Percentiles rank a stretch among this genome's conserved stretches.
These are phyloP conservation scores for Uncinocarpus reesii DNA, from an alignment of 2,329 filamentous ascomycete species.

Conservation along the genomic window DNA sequence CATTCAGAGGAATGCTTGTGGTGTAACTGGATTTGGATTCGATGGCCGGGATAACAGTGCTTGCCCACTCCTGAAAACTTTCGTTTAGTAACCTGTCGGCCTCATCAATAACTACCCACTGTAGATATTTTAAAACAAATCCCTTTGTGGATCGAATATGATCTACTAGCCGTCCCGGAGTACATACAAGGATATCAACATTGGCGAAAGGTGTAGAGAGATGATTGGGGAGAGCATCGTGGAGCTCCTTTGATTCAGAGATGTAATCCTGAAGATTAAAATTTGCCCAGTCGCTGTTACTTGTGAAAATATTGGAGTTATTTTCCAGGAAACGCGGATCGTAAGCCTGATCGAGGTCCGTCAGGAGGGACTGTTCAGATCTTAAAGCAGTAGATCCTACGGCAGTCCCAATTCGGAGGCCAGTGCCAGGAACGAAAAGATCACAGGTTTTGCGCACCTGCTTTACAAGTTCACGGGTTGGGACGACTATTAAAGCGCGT, in stretches of 20 bases:
- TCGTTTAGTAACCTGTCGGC: constrained; percentile 86
- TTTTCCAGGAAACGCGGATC: constrained; percentile 42
- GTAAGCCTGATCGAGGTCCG: constrained; percentile 57
- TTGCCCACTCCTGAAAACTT: constrained; percentile 85
- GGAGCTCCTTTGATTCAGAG: constrained; percentile 33
- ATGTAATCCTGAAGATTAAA: constrained; percentile 39
- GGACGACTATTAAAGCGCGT: constrained; percentile 73
- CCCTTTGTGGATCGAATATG: constrained; percentile 76
- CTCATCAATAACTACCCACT: constrained; percentile 88
- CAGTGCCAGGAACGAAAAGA: constrained; percentile 59
- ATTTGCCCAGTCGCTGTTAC: constrained; percentile 39
- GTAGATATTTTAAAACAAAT: constrained; percentile 65
- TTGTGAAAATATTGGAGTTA: constrained; percentile 36
- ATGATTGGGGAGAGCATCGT: constrained; percentile 47
- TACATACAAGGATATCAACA: constrained; percentile 82
- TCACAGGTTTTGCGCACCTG: constrained; percentile 75
- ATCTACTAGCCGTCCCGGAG: constrained; percentile 82
- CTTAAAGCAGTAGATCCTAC: constrained; percentile 68
- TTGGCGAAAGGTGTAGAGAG: constrained; percentile 57
- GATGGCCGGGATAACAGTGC: constrained; percentile 52
- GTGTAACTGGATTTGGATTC: constrained; percentile 45
- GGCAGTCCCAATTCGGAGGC: constrained; percentile 68
- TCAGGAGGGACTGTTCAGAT: constrained; percentile 51
- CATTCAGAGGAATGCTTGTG: constrained; percentile 31
- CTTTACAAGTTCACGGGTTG: constrained; percentile 78